Percentiles rank a stretch among this genome's conserved stretches.
phyloP scores from a whole-genome alignment of 345 rosid genomes.

The Theobroma cacao region DNA sequence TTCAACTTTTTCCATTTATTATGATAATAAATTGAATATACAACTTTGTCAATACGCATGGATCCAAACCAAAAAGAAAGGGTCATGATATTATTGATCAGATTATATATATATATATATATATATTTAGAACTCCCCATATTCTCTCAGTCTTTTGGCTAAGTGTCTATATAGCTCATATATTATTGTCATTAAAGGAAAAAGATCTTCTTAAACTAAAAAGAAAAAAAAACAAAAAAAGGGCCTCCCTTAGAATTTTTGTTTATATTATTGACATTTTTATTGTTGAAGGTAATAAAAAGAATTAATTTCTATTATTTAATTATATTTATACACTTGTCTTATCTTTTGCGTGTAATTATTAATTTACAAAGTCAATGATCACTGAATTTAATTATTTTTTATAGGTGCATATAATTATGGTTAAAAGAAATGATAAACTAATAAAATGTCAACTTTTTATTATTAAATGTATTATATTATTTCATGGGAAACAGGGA shows the following conservation, averaged over 20 bases:
- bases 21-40: neutral
- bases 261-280: neutral
- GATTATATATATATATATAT: neutral
- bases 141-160: neutral
- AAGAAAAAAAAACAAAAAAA: neutral
- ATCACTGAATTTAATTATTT: neutral
- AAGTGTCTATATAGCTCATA: neutral
- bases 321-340: neutral
- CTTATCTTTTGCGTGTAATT: neutral
- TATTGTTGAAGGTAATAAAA: neutral
- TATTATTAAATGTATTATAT: neutral
- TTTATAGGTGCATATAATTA: neutral
- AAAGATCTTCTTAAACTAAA: neutral
- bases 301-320: neutral
- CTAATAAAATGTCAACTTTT: conserved; percentile 16
- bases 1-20: neutral
- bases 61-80: neutral
- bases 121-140: neutral
- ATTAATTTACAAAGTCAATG: conserved; percentile 21
- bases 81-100: neutral
- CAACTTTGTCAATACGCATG: neutral
- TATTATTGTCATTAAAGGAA: neutral
- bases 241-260: neutral
- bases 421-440: neutral
- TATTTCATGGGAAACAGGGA: conserved; percentile 16